Base-by-base conservation (phyloP, 1,284 basidiomycete species). In the Kwoniella shivajii region DNA sequence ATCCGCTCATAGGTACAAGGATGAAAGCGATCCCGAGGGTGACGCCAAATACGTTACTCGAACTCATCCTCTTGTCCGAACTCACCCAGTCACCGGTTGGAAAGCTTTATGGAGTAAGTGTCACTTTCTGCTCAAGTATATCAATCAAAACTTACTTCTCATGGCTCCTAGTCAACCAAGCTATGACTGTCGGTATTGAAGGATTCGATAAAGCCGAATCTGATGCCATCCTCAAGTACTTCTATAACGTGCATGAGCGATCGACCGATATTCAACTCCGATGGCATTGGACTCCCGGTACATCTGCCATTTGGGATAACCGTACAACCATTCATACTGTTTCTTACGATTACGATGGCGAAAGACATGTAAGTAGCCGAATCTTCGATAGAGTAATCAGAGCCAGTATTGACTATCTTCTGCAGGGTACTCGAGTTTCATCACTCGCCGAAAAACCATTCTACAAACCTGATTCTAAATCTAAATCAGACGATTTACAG, bases 71-170 rank as follows among this genome's bases (percentile, higher is more conserved):
- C 50, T 70, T 3, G 56, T 64, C 13, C 54, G 67, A n/a, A 60
- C 57, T n/a, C 54, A 62, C 46, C 57, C 87, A 6, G 83, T 80
- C 2, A 89, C 88, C 0, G 87, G 87, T n/a, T 88, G 85, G 85
- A 88, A 89, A 81, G 83, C 82, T 57, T 72, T 89, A 61, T 88
- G 54, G 54, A 56, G 60, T 62, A 42, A 59, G 60, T 56, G 9
- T 20, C 24, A 18, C 20, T 14, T 43, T 27, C 27, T 50, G 22
- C 29, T 18, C 30, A 20, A 11, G n/a, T 24, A 26, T 29, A 16
- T 16, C 20, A 36, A 31, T 37, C 30, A 6, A 34, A 22, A 16
- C 6, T 37, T 34, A 27, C 27, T 29, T 13, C 18, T 22, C 0
- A 11, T 33, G 22, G 36, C 10, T 16, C 1, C 1, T 26, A 57